phyloP scores from a whole-genome alignment of 305 asterid genomes.

The Fraxinus paxiana region DNA sequence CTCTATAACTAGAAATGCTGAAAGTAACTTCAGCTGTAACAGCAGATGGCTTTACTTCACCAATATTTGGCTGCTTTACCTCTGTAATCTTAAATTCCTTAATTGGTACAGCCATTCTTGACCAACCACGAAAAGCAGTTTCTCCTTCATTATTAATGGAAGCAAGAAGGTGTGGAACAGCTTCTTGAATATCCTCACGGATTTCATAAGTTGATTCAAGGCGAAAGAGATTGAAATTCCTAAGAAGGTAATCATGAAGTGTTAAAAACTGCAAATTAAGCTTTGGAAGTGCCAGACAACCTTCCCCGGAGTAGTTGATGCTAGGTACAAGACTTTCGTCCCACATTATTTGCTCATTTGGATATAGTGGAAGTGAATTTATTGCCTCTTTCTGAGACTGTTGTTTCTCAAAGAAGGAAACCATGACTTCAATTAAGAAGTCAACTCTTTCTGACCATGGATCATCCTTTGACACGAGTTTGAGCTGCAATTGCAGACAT shows the following conservation, averaged over 20 bases:
- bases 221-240: constrained; percentile 96
- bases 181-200: constrained; percentile 97
- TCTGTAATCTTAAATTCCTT: constrained; percentile 70
- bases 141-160: constrained; percentile 84
- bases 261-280: constrained; percentile 92
- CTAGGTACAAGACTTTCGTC: constrained; percentile 99
- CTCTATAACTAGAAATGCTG: constrained; percentile 86
- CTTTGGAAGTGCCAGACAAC: constrained; percentile 97
- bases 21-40: constrained; percentile 88
- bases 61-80: constrained; percentile 92
- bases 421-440: constrained; percentile 86
- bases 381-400: constrained; percentile 96
- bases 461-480: constrained; percentile 71
- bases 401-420: constrained; percentile 85
- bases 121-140: constrained; percentile 98
- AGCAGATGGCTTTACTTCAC: constrained; percentile 89
- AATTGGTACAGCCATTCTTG: constrained; percentile 96
- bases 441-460: constrained; percentile 94
- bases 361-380: constrained; percentile 94
- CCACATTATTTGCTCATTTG: constrained; percentile 98
- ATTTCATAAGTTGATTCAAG: constrained; percentile 97
- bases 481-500: constrained; percentile 54
- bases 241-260: constrained; percentile 91
- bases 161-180: constrained; percentile 94
- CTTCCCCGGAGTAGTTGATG: constrained; percentile 97